Evolutionary conservation across 208 protist genomes (phyloP), one percentile per base, ranked within the genome.

Genomic region (Leishmania aethiopica): DNA sequence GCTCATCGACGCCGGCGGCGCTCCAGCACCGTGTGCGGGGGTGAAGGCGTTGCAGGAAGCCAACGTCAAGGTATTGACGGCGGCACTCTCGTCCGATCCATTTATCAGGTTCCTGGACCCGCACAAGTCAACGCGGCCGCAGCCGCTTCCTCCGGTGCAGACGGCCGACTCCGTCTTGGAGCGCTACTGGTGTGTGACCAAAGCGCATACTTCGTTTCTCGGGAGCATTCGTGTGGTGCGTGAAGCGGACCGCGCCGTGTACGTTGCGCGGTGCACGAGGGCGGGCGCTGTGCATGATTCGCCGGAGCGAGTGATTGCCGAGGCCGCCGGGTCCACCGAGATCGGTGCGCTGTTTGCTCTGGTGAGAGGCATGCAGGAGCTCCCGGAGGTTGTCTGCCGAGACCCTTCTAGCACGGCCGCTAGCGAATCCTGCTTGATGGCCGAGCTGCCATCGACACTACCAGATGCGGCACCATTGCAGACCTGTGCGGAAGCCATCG

Each of bases 1-100:
- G 0, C 78, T 95, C 11, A 91, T 96, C 75, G 82, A 92, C 69
- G 55, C 47, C 10, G 77, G 84, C 25, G 93, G 89, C 22, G 79
- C 78, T 25, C 83, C 83, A 37, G n/a, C 57, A 42, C 37, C 78
- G 8, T 94, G 84, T 84, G 81, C 85, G 0, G 88, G 84, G 8
- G 86, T 95, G 60, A 70, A 69, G 67, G 64, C 82, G 15, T 19
- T 90, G 55, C 55, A 81, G 40, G 78, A 82, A 32, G 49, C 53
- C 22, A 59, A 55, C 40, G 35, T 35, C 19, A 69, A 47, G 32
- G 28, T 64, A 35, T 84, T 81, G 28, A 74, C 59, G 19, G 55
- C 42, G 11, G 80, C 82, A n/a, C 85, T 83, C 10, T 80, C 71
- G 22, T 57, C 66, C 2, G 83, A 86, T 70, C 72, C 83, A 10